Evolutionary conservation across 1,284 basidiomycete genomes (phyloP).

Genomic region (Apiotrichum sp.): DNA sequence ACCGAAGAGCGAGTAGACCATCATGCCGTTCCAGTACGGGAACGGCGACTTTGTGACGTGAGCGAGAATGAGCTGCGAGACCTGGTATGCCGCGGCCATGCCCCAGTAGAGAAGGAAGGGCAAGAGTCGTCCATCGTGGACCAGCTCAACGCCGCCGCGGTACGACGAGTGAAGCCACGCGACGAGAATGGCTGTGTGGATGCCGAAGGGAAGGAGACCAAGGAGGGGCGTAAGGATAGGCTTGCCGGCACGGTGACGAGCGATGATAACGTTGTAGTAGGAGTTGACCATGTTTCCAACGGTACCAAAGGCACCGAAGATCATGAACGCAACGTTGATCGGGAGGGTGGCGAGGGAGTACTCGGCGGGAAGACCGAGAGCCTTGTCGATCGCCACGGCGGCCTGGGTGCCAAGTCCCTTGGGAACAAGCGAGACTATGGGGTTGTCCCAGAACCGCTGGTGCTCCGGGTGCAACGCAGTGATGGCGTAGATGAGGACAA

Average conservation of each 20-base stretch:
- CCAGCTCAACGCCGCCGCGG: conserved; percentile 48
- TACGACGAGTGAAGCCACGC: conserved; percentile 69
- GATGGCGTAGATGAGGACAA: conserved; percentile 69
- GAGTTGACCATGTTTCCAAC: conserved; percentile 73
- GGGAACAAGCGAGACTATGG: conserved; percentile 31
- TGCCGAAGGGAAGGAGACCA: conserved; percentile 71
- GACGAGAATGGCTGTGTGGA: conserved; percentile 64
- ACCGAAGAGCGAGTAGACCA: conserved; percentile 71
- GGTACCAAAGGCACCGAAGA: conserved; percentile 68
- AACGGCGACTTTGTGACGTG: conserved; percentile 82
- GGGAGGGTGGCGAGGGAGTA: conserved; percentile 53
- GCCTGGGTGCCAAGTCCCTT: conserved; percentile 16
- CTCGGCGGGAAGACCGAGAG: conserved; percentile 24
- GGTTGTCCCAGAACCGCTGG: conserved; percentile 65
- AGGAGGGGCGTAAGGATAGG: conserved; percentile 57
- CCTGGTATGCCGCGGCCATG: conserved; percentile 59
- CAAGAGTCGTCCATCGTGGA: conserved; percentile 60
- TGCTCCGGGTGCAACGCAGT: conserved; percentile 58
- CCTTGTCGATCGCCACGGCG: conserved; percentile 25
- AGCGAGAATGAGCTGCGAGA: conserved; percentile 86
- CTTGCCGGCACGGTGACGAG: conserved; percentile 50
- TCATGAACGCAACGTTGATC: conserved; percentile 83
- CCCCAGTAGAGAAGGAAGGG: conserved; percentile 90
- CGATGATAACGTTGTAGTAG: conserved; percentile 69
- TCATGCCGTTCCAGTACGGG: conserved; percentile 80